A percentile compares a stretch with the other conserved stretches of the same genome.
phyloP scores from a whole-genome alignment of 148 eudicot species.

The Cornus suecica region DNA sequence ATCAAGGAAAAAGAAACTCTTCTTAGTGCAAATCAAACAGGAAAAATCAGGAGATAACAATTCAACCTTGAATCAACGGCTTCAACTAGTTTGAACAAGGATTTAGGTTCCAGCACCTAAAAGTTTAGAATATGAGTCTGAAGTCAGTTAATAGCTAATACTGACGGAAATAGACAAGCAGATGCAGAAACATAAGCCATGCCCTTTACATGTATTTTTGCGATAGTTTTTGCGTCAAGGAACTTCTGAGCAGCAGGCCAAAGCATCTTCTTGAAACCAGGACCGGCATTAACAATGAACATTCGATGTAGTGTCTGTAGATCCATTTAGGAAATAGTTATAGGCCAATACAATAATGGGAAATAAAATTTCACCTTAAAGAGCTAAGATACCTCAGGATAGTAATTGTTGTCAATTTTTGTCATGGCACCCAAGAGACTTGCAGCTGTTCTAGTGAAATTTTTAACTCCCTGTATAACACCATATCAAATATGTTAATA shows the following conservation, averaged over 20 bases:
- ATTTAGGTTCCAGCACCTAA: constrained; percentile 70
- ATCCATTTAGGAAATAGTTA: background rate
- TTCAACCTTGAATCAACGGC: constrained; percentile 55
- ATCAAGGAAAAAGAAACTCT: constrained; percentile 10
- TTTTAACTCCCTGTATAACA: constrained; percentile 60
- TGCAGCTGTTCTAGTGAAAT: constrained; percentile 64
- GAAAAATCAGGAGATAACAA: constrained; percentile 13
- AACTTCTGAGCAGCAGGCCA: constrained; percentile 80
- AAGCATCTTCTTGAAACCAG: constrained; percentile 65
- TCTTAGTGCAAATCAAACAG: background rate
- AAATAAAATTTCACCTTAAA: background rate
- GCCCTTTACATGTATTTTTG: constrained; percentile 55
- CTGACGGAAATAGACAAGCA: constrained; percentile 1
- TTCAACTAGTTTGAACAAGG: constrained; percentile 50
- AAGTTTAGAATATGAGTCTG: constrained; percentile 10
- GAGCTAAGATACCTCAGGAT: constrained; percentile 58
- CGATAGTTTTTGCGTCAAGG: constrained; percentile 61
- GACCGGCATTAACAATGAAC: constrained; percentile 83
- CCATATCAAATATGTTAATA: background rate
- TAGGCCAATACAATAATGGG: background rate
- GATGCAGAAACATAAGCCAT: background rate
- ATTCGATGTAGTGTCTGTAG: constrained; percentile 66
- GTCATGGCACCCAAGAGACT: constrained; percentile 56
- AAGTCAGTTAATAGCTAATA: constrained; percentile 6
- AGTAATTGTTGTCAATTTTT: constrained; percentile 61